A percentile compares a stretch with the other conserved stretches of the same genome.
Evolutionary conservation across 2,329 filamentous ascomycete species (phyloP).

Genomic region (Nannizziopsis arthrosporioides): DNA sequence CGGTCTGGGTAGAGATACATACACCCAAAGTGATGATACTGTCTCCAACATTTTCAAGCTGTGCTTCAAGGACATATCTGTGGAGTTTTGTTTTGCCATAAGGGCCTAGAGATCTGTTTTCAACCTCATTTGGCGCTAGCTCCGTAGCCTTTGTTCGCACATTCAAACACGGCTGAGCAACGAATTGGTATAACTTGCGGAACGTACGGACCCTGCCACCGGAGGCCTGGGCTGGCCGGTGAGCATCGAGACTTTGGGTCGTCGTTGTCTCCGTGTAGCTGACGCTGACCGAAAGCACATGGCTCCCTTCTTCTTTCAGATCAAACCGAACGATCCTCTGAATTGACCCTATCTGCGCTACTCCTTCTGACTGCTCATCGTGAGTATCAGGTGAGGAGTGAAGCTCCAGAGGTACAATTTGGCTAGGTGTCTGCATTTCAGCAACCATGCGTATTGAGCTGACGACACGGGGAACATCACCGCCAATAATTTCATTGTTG

Average conservation of each 20-base stretch:
- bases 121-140: slow-evolving; percentile 38
- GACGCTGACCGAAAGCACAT: slow-evolving; percentile 85
- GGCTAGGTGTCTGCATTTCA: slow-evolving; percentile 87
- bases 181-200: slow-evolving; percentile 91
- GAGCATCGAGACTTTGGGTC: slow-evolving; percentile 20
- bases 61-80: slow-evolving; percentile 74
- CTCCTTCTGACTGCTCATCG: slow-evolving; percentile 21
- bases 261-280: slow-evolving; percentile 76
- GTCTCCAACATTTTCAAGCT: slow-evolving; percentile 89
- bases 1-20: slow-evolving; percentile 11
- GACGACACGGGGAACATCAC: slow-evolving; percentile 40
- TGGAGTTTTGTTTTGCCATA: slow-evolving; percentile 33
- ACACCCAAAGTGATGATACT: slow-evolving; percentile 67
- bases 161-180: slow-evolving; percentile 78
- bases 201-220: slow-evolving; percentile 67
- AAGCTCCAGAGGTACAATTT: slow-evolving; percentile 54
- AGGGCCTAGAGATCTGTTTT: slow-evolving; percentile 36
- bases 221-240: slow-evolving; percentile 35
- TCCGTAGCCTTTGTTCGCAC: slow-evolving; percentile 80
- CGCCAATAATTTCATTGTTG: slow-evolving; percentile 63
- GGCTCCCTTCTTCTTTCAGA: slow-evolving; percentile 84
- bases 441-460: slow-evolving; percentile 72
- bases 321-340: slow-evolving; percentile 78
- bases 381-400: slow-evolving; percentile 41
- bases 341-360: slow-evolving; percentile 43